These are phyloP conservation scores for Phytophthora sansomeana DNA, from an alignment of 352 stramenopile species.

Conservation along the genomic window DNA sequence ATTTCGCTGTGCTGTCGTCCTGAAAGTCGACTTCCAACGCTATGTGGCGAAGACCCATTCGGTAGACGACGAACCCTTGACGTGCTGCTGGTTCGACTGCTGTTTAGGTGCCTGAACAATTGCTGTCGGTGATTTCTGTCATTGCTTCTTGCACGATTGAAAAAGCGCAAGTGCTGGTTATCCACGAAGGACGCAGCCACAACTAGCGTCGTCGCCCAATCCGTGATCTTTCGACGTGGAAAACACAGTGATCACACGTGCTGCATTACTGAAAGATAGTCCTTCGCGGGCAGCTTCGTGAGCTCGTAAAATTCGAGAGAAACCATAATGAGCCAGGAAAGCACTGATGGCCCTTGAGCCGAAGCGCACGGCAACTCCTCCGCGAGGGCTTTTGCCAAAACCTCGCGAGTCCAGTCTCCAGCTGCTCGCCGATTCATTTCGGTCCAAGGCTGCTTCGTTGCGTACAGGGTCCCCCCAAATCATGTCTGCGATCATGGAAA, in stretches of 20 bases:
- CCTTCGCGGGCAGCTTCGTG: constrained; percentile 91
- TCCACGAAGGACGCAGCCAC: constrained; percentile 77
- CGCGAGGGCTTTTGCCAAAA: constrained; percentile 59
- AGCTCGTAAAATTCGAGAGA: constrained; percentile 75
- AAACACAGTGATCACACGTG: constrained; percentile 74
- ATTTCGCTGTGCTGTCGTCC: background rate
- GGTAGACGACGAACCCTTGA: constrained; percentile 21
- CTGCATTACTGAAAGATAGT: constrained; percentile 57
- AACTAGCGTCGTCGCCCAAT: constrained; percentile 63
- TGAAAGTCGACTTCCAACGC: background rate
- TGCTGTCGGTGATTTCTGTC: constrained; percentile 34
- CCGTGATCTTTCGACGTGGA: constrained; percentile 81
- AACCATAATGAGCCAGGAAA: constrained; percentile 64
- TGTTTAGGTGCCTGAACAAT: constrained; percentile 4
- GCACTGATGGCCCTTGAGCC: constrained; percentile 66
- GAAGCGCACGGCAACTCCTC: constrained; percentile 79
- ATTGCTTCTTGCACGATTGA: constrained; percentile 53
- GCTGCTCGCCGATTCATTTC: constrained; percentile 30
- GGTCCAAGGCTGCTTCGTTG: constrained; percentile 14
- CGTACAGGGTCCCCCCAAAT: constrained; percentile 63
- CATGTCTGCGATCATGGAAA: constrained; percentile 73
- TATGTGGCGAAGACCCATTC: constrained; percentile 7
- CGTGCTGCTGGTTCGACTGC: constrained; percentile 7
- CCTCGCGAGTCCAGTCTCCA: constrained; percentile 56
- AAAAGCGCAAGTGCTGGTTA: constrained; percentile 57